Percentiles rank a stretch among this genome's conserved stretches.
Conservation (phyloP, 139 green algal genomes). For the Pedinophyceae sp. region DNA sequence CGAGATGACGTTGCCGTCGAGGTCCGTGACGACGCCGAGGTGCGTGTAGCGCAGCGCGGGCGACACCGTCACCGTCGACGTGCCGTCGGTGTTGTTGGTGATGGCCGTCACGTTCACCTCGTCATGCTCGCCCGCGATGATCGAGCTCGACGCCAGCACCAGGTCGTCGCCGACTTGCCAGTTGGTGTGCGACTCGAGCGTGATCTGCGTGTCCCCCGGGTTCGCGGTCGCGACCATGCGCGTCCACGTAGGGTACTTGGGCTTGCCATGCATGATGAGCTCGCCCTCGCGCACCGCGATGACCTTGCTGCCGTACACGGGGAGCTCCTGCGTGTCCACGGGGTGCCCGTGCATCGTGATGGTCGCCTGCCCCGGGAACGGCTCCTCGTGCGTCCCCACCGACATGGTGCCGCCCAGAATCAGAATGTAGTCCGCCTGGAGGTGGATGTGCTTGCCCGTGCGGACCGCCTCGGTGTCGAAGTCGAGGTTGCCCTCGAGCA, state of each 20-base stretch:
- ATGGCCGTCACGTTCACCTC: neutral
- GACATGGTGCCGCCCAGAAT: constrained; percentile 2
- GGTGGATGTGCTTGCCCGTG: constrained; percentile 6
- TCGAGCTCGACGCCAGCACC: constrained; percentile 8
- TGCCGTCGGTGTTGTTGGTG: neutral
- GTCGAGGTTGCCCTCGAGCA: constrained; percentile 11
- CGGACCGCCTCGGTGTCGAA: no score
- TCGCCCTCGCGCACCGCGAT: constrained; percentile 6
- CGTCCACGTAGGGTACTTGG: constrained; percentile 9
- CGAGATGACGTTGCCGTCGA: neutral
- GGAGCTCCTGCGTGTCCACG: constrained; percentile 8
- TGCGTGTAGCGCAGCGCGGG: constrained; percentile 7
- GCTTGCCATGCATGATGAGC: constrained; percentile 7
- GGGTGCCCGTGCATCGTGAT: constrained; percentile 16
- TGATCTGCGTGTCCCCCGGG: neutral
- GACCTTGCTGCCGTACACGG: constrained; percentile 14
- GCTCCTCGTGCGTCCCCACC: constrained; percentile 9
- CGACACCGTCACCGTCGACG: neutral
- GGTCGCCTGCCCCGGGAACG: constrained; percentile 2
- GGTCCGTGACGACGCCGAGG: neutral
- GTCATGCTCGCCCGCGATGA: constrained; percentile 1
- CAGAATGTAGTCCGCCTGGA: constrained; percentile 14
- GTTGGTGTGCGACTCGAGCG: neutral
- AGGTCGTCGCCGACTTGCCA: constrained; percentile 11
- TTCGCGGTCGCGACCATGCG: neutral